Evolutionary conservation across 2,329 filamentous ascomycete species (phyloP).

Genomic region (Verticillium alfalfae): DNA sequence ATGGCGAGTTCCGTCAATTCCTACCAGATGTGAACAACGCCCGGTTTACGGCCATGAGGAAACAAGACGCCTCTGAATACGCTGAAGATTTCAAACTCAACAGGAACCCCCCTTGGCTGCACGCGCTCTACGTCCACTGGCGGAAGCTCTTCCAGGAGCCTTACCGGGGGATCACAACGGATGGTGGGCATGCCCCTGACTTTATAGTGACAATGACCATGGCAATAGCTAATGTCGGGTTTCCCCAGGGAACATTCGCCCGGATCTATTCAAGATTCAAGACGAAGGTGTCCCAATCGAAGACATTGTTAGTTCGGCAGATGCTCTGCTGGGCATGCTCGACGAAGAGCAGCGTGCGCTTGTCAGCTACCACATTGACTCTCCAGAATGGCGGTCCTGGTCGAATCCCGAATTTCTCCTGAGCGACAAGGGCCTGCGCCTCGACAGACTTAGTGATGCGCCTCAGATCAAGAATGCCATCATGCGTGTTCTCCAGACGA

Average conservation of each 20-base stretch:
- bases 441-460: conserved; percentile 48
- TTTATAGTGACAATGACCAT: conserved; percentile 2
- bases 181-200: conserved; percentile 39
- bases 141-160: conserved; percentile 56
- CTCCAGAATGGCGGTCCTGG: conserved; percentile 65
- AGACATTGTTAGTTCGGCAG: conserved; percentile 46
- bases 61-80: conserved; percentile 59
- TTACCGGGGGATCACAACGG: conserved; percentile 64
- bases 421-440: conserved; percentile 61
- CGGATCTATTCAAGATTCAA: conserved; percentile 50
- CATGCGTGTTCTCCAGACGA: conserved; percentile 48
- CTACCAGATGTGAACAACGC: conserved; percentile 56
- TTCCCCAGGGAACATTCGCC: conserved; percentile 39
- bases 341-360: conserved; percentile 40
- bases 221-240: too few species aligned
- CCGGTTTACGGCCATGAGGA: conserved; percentile 58
- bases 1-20: conserved; percentile 46
- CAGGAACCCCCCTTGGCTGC: conserved; percentile 61
- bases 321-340: conserved; percentile 39
- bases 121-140: conserved; percentile 57
- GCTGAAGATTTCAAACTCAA: conserved; percentile 53
- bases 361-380: conserved; percentile 58
- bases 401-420: conserved; percentile 71
- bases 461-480: conserved; percentile 39
- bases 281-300: conserved; percentile 60